A percentile compares a stretch with the other conserved stretches of the same genome.
These are phyloP conservation scores for Nicotiana noctiflora DNA, from an alignment of 257 asterid genomes.

Conservation along the genomic window DNA sequence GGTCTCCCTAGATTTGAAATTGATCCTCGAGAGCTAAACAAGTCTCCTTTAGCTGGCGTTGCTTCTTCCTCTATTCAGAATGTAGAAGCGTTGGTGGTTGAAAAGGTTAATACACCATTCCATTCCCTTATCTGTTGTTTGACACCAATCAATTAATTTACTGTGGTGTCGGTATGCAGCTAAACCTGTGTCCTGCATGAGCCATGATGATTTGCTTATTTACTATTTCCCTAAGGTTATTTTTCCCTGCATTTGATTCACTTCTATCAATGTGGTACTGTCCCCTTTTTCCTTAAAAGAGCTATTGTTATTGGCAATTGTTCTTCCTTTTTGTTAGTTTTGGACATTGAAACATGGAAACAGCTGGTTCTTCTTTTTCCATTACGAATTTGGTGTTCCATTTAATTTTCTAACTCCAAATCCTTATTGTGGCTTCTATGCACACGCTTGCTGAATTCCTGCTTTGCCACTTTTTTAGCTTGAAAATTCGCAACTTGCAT, in stretches of 20 bases:
- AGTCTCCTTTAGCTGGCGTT: slow-evolving; percentile 17
- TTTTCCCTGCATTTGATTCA: background rate
- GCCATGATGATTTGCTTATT: background rate
- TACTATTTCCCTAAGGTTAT: slow-evolving; percentile 1
- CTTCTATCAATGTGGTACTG: background rate
- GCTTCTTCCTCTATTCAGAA: slow-evolving; percentile 28
- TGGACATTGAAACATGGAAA: background rate
- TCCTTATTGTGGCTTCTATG: background rate
- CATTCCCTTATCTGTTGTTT: background rate
- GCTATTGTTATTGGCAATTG: background rate
- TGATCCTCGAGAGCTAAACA: slow-evolving; percentile 22
- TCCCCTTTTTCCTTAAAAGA: background rate
- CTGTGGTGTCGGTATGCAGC: background rate
- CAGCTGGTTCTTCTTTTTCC: background rate
- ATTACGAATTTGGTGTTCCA: background rate
- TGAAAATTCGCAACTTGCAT: background rate
- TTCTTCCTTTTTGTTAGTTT: background rate
- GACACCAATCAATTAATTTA: background rate
- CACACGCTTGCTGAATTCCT: background rate
- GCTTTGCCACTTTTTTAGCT: background rate
- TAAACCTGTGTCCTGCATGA: background rate
- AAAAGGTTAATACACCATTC: slow-evolving; percentile 31
- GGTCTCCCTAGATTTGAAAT: slow-evolving; percentile 22
- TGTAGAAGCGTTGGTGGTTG: slow-evolving; percentile 24
- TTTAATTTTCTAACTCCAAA: background rate